Conservation (phyloP, 306 rosid genomes). For the Argentina anserina region DNA sequence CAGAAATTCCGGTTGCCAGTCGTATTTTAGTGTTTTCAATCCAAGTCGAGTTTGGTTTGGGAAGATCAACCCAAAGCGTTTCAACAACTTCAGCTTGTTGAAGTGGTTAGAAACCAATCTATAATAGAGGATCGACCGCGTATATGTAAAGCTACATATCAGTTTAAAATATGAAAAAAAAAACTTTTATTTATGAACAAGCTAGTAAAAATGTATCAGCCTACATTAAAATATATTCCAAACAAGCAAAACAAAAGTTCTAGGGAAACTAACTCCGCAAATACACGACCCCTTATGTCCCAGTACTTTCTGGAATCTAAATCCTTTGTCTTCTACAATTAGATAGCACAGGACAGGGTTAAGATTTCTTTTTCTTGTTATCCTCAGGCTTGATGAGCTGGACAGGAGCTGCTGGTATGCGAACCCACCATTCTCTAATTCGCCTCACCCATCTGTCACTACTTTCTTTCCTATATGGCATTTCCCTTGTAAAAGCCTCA, state of each 20-base stretch:
- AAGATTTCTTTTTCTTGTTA: slow-evolving; percentile 61
- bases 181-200: not conserved
- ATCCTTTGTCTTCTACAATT: not conserved
- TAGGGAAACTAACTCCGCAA: not conserved
- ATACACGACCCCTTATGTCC: not conserved
- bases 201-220: not conserved
- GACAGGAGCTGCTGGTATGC: slow-evolving; percentile 97
- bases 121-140: not conserved
- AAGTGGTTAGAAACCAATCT: not conserved
- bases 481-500: slow-evolving; percentile 73
- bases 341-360: not conserved
- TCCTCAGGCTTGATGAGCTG: slow-evolving; percentile 59
- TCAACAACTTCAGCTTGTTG: not conserved
- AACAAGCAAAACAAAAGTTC: not conserved
- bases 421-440: slow-evolving; percentile 87
- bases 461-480: slow-evolving; percentile 78
- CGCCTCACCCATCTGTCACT: slow-evolving; percentile 59
- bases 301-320: not conserved
- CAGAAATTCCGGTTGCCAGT: too few relatives aligned
- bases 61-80: not conserved
- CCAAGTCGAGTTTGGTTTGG: not conserved
- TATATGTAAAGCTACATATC: not conserved
- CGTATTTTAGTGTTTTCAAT: not conserved
- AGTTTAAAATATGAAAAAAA: not conserved
- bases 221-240: not conserved